These are phyloP conservation scores for Amoebophrya sp. DNA, from an alignment of 169 alveolate genomes.

Conservation along the genomic window DNA sequence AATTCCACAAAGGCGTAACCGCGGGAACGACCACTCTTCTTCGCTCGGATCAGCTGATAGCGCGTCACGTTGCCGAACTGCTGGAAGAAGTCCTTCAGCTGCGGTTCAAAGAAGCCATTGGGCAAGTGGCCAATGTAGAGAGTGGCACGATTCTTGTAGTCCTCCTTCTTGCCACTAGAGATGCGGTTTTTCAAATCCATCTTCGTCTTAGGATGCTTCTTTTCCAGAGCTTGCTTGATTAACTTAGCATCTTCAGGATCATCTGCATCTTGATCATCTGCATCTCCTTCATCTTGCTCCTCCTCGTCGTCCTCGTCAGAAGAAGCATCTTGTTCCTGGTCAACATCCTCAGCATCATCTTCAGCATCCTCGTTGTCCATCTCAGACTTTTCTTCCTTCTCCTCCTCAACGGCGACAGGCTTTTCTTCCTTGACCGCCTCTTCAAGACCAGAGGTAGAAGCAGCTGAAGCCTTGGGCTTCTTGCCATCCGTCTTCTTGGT, in stretches of 20 bases:
- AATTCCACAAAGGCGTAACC: constrained; percentile 77
- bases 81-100: constrained; percentile 62
- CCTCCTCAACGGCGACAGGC: neutral
- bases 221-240: neutral
- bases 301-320: neutral
- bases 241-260: neutral
- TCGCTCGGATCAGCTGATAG: constrained; percentile 53
- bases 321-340: neutral
- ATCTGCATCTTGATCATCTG: neutral
- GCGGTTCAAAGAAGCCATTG: constrained; percentile 66
- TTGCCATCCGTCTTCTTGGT: neutral
- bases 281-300: neutral
- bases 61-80: constrained; percentile 70
- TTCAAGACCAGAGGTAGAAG: too few relatives aligned
- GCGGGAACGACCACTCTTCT: constrained; percentile 65
- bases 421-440: neutral
- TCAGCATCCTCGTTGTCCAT: neutral
- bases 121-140: constrained; percentile 81
- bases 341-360: neutral
- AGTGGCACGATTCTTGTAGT: constrained; percentile 49
- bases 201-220: neutral
- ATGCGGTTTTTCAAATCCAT: neutral
- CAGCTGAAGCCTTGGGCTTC: neutral
- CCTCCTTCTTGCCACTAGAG: neutral
- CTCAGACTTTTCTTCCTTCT: neutral